Base-by-base conservation (phyloP, 1,284 basidiomycete species). In the Erythrobasidium hasegawianum region DNA sequence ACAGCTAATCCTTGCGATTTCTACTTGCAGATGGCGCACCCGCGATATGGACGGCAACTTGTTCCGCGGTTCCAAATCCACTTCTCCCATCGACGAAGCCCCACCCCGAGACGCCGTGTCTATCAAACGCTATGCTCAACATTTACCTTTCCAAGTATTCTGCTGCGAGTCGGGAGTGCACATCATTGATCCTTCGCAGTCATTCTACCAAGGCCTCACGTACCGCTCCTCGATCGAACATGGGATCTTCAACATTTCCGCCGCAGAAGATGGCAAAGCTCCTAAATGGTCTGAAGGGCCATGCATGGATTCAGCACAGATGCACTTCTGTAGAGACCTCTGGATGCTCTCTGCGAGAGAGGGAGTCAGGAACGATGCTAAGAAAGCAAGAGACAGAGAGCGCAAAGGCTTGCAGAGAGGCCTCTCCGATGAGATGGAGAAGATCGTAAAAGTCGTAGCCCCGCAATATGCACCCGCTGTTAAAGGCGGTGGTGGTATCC, bases 111-210 rank as follows among this genome's bases (percentile, higher is more conserved):
- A 97, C 76, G 80, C 81, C 58, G 81, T 82, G 55, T 90, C 89
- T 8, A 86, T 90, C 1, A 80, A 84, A 52, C 87, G 92, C 27
- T 97, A 94, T 78, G 84, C 85, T 1, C 85, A 88, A 69, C 92
- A 97, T 76, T 83, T 96, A 0, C 93, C 93, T 1, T 96, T 96
- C 82, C 93, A 97, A 77, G 90, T 89, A 13, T 96, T 94, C 79
- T 97, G 93, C 80, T 97, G 93, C 79, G 93, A 96, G 79, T 89
- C 90, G 1, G 93, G 93, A 2, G 92, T 91, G 0, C 93, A 96
- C 76, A 86, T 97, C 73, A 86, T 97, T 70, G 93, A 97, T 76
- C 93, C 93, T 13, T 83, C 83, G 27, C 91, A 95, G 76, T 89
- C 90, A 0, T 97, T 96, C 80, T 97, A 97, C 80, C 83, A 85